Conservation (phyloP, 1,139 yeast genomes). For the Protomyces inundatus region DNA sequence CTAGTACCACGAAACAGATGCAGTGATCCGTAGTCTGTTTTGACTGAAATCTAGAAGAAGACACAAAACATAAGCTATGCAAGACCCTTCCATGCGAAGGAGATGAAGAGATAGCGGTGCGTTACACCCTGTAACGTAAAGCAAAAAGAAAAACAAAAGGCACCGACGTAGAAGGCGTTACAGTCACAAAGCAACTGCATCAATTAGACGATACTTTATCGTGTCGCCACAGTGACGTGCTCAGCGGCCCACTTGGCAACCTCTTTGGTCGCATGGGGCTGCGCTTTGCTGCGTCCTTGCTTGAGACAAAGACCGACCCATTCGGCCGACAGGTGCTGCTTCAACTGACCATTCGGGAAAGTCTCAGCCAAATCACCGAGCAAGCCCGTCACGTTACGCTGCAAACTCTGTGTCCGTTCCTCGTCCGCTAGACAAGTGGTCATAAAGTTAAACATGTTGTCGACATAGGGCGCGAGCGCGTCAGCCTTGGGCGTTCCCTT, state of each 20-base stretch:
- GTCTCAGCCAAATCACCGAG: slow-evolving; percentile 31
- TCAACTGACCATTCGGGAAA: slow-evolving; percentile 29
- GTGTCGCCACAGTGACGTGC: slow-evolving; percentile 24
- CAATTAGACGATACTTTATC: background rate
- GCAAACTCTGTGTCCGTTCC: slow-evolving; percentile 27
- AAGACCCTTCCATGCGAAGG: background rate
- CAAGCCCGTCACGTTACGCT: slow-evolving; percentile 28
- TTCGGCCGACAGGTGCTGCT: slow-evolving; percentile 26
- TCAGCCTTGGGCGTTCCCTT: slow-evolving; percentile 53
- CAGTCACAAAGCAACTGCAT: too few relatives aligned
- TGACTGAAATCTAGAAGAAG: too few relatives aligned
- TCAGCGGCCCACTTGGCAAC: slow-evolving; percentile 32
- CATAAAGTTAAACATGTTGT: slow-evolving; percentile 66
- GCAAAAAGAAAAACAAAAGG: background rate
- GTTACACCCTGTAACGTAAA: background rate
- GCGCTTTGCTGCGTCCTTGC: slow-evolving; percentile 28
- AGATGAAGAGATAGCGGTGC: background rate
- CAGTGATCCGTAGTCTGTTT: too few relatives aligned
- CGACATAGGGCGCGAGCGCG: slow-evolving; percentile 58
- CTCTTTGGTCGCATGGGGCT: slow-evolving; percentile 28
- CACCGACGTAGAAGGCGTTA: background rate
- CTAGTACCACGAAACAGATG: background rate
- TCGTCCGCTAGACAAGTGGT: slow-evolving; percentile 54
- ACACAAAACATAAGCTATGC: background rate
- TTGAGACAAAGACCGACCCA: slow-evolving; percentile 28